Percentiles rank a stretch among this genome's conserved stretches.
phyloP scores from a whole-genome alignment of 306 rosid species.

The Malus domestica region ASM211411v1 NC_041789.1:31725001-31725500 shows the following conservation, averaged over 20 bases:
- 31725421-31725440: neutral
- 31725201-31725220: slow-evolving; percentile 70
- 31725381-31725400: neutral
- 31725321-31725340: neutral
- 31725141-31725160: slow-evolving; percentile 73
- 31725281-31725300: neutral
- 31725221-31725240: neutral
- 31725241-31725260: neutral
- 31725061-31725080: slow-evolving; percentile 82
- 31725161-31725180: slow-evolving; percentile 91
- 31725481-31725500: no score
- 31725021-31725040: slow-evolving; percentile 92
- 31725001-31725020: neutral
- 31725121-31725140: slow-evolving; percentile 66
- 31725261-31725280: neutral
- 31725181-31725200: slow-evolving; percentile 58
- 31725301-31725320: neutral
- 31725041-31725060: slow-evolving; percentile 94
- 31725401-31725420: neutral
- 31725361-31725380: neutral
- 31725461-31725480: neutral
- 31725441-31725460: neutral
- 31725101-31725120: slow-evolving; percentile 91
- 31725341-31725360: neutral
- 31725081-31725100: slow-evolving; percentile 82